phyloP scores from a whole-genome alignment of 768 basidiomycete genomes.

The Pisolithus tinctorius region DNA sequence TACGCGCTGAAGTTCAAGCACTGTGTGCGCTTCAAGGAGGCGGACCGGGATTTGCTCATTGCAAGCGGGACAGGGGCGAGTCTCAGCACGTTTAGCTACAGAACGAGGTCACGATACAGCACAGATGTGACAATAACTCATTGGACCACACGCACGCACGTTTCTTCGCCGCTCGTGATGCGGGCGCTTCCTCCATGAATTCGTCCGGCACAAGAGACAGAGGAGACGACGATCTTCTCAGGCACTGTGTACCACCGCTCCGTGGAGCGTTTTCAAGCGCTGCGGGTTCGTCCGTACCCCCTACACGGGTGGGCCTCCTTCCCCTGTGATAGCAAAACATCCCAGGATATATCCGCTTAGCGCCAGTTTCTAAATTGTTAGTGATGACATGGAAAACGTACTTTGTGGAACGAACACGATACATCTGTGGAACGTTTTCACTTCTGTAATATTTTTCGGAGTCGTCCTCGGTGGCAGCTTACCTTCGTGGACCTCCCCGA shows the following conservation, averaged over 20 bases:
- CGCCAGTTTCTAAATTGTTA: not conserved
- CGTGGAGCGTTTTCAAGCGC: not conserved
- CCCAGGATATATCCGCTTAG: not conserved
- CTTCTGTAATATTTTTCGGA: not conserved
- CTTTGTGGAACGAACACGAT: slow-evolving; percentile 14
- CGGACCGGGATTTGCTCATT: slow-evolving; percentile 66
- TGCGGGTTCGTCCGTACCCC: slow-evolving; percentile 19
- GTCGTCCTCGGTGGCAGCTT: not conserved
- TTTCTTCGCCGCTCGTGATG: slow-evolving; percentile 40
- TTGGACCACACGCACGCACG: slow-evolving; percentile 27
- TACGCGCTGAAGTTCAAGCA: slow-evolving; percentile 62
- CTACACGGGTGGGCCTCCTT: slow-evolving; percentile 38
- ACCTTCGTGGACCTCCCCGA: not conserved
- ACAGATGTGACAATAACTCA: too few relatives aligned
- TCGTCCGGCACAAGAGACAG: slow-evolving; percentile 29
- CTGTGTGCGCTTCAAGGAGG: slow-evolving; percentile 56
- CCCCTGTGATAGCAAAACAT: slow-evolving; percentile 26
- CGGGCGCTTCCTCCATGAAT: not conserved
- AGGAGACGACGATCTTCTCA: slow-evolving; percentile 26
- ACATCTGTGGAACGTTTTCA: slow-evolving; percentile 5
- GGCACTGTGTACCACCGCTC: not conserved
- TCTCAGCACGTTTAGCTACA: slow-evolving; percentile 67
- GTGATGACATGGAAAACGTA: slow-evolving; percentile 12
- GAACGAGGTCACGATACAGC: not conserved
- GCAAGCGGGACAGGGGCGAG: slow-evolving; percentile 69